Conservation (phyloP, 176 grass and related monocot genomes). For the Eleusine coracana region DNA sequence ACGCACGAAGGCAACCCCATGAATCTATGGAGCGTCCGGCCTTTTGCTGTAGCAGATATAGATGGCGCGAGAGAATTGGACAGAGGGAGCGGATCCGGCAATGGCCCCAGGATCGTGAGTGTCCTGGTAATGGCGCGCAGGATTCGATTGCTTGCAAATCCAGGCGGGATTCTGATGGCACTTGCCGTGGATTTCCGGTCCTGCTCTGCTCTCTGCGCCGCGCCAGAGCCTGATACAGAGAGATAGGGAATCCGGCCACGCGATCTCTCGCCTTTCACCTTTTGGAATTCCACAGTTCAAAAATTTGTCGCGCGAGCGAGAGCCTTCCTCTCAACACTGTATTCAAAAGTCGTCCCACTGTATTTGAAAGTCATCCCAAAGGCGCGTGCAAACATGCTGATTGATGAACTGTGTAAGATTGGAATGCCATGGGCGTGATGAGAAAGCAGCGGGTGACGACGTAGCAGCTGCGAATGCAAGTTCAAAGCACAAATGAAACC, state of each 20-base stretch:
- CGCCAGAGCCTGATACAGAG: slow-evolving; percentile 6
- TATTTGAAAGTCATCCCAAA: not conserved
- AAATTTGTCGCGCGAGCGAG: not conserved
- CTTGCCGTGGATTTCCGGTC: slow-evolving; percentile 54
- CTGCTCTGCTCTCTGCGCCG: slow-evolving; percentile 11
- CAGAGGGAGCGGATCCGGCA: slow-evolving; percentile 37
- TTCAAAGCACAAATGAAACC: not conserved
- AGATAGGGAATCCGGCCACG: slow-evolving; percentile 43
- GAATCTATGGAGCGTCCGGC: not conserved
- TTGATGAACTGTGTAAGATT: not conserved
- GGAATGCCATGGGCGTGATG: not conserved
- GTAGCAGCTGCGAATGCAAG: not conserved
- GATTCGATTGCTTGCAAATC: slow-evolving; percentile 58
- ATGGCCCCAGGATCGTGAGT: slow-evolving; percentile 46
- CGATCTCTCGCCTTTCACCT: slow-evolving; percentile 30
- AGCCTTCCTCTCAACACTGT: not conserved
- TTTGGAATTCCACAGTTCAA: slow-evolving; percentile 32
- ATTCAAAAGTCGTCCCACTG: too few species aligned
- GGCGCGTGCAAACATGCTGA: not conserved
- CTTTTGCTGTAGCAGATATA: slow-evolving; percentile 44
- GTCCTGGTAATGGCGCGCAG: slow-evolving; percentile 59
- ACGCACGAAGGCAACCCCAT: too few species aligned
- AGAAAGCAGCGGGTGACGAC: not conserved
- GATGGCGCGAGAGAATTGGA: slow-evolving; percentile 30
- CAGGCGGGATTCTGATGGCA: slow-evolving; percentile 53